Base-by-base conservation (phyloP, 73 alveolate species). In the Paramecium sonneborni region DNA sequence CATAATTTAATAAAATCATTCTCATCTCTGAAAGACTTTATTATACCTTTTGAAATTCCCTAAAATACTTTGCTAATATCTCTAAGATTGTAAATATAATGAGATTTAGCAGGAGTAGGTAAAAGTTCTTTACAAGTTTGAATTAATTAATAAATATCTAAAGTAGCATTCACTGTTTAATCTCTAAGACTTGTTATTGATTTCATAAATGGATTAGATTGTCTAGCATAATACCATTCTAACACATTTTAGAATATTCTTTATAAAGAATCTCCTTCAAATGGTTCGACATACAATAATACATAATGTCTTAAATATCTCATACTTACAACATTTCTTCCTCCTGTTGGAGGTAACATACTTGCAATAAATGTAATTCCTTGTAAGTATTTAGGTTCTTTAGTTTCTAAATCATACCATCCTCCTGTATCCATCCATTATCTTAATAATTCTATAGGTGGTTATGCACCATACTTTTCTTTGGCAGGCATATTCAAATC, bases 361-460 rank as follows among this genome's bases (percentile, higher is more conserved):
- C 99, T 98, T n/a, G 99, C 98, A 57, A 98, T 98, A 93, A 99
- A 99, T 70, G 96, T 97, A 37, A 96, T 97, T 48, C 95, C 97
- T 39, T 95, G 94, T 39, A 97, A 95, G 41, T 93, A 91, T 86
- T 97, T 96, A 89, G 97, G 97, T 38, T 97, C 98, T 93, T 96
- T 88, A 37, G 98, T 94, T 26, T 96, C 99, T 41, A 97, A 87
- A 85, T 98, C 99, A 94, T 97, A 98, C 99, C 99, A 98, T 76
- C 99, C 99, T 23, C 99, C 99, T 90, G 96, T 95, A 95, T 96
- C 99, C 99, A 98, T 99, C 99, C 99, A 99, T 92, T 99, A 98
- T 89, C 99, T 99, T 10, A 99, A 95, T 85, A 99, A 93, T 94
- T 99, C 99, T 32, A 99, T 98, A 0, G 99, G 99, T 24, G 99